Conservation (phyloP, 73 alveolate species). For the Paramecium sexaurelia region DNA sequence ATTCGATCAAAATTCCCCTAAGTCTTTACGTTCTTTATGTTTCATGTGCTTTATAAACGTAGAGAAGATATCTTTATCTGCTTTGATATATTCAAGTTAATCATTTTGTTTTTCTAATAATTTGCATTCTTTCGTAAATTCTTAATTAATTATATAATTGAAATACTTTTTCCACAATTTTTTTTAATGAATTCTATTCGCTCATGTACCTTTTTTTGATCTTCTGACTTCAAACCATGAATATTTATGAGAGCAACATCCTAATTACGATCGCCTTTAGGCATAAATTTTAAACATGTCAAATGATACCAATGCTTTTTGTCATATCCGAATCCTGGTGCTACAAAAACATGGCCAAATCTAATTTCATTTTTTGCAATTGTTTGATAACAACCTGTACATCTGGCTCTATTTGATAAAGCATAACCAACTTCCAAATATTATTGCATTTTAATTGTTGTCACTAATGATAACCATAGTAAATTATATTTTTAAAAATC, state of each 20-base stretch:
- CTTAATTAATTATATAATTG: not conserved
- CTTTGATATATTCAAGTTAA: not conserved
- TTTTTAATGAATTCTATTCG: not conserved
- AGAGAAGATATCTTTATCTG: not conserved
- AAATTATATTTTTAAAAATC: not conserved
- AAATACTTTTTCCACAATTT: not conserved
- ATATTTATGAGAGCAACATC: not conserved
- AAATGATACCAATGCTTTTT: constrained; percentile 52
- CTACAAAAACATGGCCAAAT: constrained; percentile 18
- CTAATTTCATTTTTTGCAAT: constrained; percentile 15
- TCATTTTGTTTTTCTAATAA: not conserved
- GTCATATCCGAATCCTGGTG: constrained; percentile 11
- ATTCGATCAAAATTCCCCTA: not conserved
- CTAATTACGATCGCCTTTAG: constrained; percentile 18
- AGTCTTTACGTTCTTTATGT: not conserved
- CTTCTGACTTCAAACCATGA: not conserved
- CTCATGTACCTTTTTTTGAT: not conserved
- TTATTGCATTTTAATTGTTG: constrained; percentile 9
- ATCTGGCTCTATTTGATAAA: constrained; percentile 19
- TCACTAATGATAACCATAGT: not conserved
- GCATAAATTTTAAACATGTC: not conserved
- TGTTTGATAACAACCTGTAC: not conserved
- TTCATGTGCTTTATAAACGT: not conserved
- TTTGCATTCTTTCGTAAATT: not conserved
- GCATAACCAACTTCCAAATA: constrained; percentile 39